A percentile compares a stretch with the other conserved stretches of the same genome.
phyloP scores from a whole-genome alignment of 2,329 filamentous ascomycete species.

The Colletotrichum plurivorum region DNA sequence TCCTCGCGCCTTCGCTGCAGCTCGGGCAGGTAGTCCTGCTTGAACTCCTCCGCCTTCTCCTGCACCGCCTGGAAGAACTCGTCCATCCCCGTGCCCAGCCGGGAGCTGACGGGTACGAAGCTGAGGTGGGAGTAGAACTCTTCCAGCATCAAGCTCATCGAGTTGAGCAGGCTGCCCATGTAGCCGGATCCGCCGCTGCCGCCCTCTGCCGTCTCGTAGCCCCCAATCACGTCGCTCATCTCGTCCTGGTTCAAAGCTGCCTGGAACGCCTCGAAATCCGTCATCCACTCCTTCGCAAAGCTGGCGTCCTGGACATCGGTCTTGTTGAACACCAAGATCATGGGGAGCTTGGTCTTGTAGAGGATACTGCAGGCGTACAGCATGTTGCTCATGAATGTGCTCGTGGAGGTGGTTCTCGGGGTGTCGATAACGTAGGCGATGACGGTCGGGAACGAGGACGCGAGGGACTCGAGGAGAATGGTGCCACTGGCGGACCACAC shows the following conservation, averaged over 20 bases:
- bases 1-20: slow-evolving; percentile 83
- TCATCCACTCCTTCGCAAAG: slow-evolving; percentile 99
- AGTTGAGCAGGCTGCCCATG: slow-evolving; percentile 96
- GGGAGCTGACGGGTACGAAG: slow-evolving; percentile 93
- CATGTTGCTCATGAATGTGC: slow-evolving; percentile 99
- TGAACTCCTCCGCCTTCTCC: slow-evolving; percentile 90
- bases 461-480: slow-evolving; percentile 92
- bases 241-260: slow-evolving; percentile 86
- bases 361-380: slow-evolving; percentile 98
- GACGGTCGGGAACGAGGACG: slow-evolving; percentile 94
- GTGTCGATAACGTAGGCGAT: slow-evolving; percentile 99
- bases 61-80: slow-evolving; percentile 94
- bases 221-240: slow-evolving; percentile 81
- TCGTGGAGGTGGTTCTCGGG: slow-evolving; percentile 90
- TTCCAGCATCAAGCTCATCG: slow-evolving; percentile 97
- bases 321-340: slow-evolving; percentile 99
- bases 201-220: slow-evolving; percentile 72
- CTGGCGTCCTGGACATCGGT: slow-evolving; percentile 93
- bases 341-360: slow-evolving; percentile 98
- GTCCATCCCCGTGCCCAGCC: slow-evolving; percentile 91
- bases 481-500: slow-evolving; percentile 97
- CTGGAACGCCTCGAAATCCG: slow-evolving; percentile 97
- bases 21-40: slow-evolving; percentile 92
- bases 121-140: slow-evolving; percentile 97
- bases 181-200: slow-evolving; percentile 87